Evolutionary conservation across 306 rosid genomes (phyloP).

Genomic region (Erythrophleum fordii): DNA sequence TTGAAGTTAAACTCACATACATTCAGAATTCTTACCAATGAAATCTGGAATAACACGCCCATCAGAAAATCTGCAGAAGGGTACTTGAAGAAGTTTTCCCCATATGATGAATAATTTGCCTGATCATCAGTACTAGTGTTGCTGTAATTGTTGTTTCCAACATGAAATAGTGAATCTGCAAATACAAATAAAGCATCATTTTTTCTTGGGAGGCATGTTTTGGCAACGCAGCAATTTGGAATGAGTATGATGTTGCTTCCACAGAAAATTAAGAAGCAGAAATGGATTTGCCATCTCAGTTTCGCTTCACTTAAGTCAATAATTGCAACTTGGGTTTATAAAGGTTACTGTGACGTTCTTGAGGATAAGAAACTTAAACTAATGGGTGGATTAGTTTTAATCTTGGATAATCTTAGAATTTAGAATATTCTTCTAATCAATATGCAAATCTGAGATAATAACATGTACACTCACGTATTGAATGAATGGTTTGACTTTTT

Average conservation of each 20-base stretch:
- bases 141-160: constrained; percentile 64
- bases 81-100: constrained; percentile 54
- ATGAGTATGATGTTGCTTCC: not conserved
- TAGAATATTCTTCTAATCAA: constrained; percentile 3
- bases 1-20: not conserved
- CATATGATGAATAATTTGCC: constrained; percentile 55
- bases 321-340: not conserved
- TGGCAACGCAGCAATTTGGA: not conserved
- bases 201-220: constrained; percentile 30
- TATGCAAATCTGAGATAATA: not conserved
- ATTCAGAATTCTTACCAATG: constrained; percentile 41
- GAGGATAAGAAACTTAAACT: not conserved
- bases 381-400: not conserved
- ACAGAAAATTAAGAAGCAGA: constrained; percentile 19
- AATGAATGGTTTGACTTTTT: not conserved
- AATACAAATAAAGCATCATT: constrained; percentile 51
- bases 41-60: constrained; percentile 57
- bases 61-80: constrained; percentile 54
- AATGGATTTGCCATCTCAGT: constrained; percentile 23
- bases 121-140: constrained; percentile 10
- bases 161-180: constrained; percentile 63
- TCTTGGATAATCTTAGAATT: not conserved
- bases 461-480: not conserved
- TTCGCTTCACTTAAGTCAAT: not conserved
- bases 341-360: not conserved